A percentile compares a stretch with the other conserved stretches of the same genome.
These are phyloP conservation scores for Calocybe indica DNA, from an alignment of 768 basidiomycete species.

Conservation along the genomic window DNA sequence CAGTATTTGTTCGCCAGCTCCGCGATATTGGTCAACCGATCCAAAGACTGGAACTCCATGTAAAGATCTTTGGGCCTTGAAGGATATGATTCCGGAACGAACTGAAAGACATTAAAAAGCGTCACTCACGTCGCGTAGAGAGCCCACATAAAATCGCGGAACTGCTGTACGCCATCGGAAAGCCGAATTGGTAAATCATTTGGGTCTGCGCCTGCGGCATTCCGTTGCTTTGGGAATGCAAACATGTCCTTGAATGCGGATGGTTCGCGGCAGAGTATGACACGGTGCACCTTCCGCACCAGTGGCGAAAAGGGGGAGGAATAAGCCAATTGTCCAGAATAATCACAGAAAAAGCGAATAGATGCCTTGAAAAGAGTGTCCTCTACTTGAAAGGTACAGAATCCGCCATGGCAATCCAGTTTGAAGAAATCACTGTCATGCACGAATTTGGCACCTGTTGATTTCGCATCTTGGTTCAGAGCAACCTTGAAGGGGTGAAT, in stretches of 20 bases:
- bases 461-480: not conserved
- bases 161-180: constrained; percentile 36
- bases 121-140: constrained; percentile 39
- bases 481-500: constrained; percentile 6
- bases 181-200: constrained; percentile 30
- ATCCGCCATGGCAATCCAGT: constrained; percentile 35
- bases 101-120: not conserved
- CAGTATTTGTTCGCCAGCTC: constrained; percentile 43
- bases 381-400: constrained; percentile 55
- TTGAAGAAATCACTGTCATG: constrained; percentile 29
- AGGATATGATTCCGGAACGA: not conserved
- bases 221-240: constrained; percentile 21
- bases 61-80: not conserved
- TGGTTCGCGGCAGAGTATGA: constrained; percentile 33
- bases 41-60: constrained; percentile 25
- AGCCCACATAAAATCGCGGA: constrained; percentile 44
- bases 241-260: constrained; percentile 39
- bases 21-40: constrained; percentile 38
- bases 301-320: not conserved
- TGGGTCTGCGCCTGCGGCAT: constrained; percentile 17
- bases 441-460: constrained; percentile 10
- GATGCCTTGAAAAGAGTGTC: constrained; percentile 60
- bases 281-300: constrained; percentile 34
- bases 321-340: not conserved
- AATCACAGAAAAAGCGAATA: not conserved